Evolutionary conservation across 2,329 filamentous ascomycete species (phyloP), one percentile per base, ranked within the genome.

Genomic region (Daldinia eschscholtzii): DNA sequence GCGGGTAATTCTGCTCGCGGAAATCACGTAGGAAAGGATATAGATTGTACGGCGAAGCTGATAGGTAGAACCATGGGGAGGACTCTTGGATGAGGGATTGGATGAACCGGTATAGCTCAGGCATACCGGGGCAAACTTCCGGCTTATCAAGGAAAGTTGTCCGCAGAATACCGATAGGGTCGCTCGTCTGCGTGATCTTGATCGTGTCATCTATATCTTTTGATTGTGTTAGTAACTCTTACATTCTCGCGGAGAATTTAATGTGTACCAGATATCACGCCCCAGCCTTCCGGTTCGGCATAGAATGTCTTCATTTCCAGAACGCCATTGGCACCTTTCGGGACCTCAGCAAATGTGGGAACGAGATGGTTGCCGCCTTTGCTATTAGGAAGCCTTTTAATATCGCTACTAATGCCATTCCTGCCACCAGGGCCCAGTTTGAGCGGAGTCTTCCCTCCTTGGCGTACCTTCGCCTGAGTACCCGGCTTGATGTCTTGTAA

Each of bases 201-300:
- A 98, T 97, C 0, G 94, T 97, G 80, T 98, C 95, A 77, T 98
- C 96, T 72, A 98, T 88, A 75, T 98, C 95, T 90, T 18, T 37
- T 23, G 33, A 56, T 37, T 39, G 15, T 30, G 56, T 74, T 63
- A 74, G 46, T 10, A 26, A 46, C 18, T 39, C 10, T n/a, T 15
- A 3, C 30, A 20, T 9, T 20, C 30, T 2, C 1, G 37, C 18
- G 10, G 39, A 20, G 5, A 41, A 41, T 9, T 30, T 39, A 35
- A 41, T 26, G 52, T 81, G 58, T 80, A 90, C 88, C 88, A 42
- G 92, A 95, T 70, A 98, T 90, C 12, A 98, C 82, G 12, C 88
- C 89, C 94, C 94, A 98, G 6, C 95, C 94, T 55, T 92, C 88
- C 0, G 91, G 88, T 18, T 88, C 89, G 0, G 92, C 92, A 75